Evolutionary conservation across 169 alveolate species (phyloP), one percentile per base, ranked within the genome.

Genomic region (Plasmodium relictum): DNA sequence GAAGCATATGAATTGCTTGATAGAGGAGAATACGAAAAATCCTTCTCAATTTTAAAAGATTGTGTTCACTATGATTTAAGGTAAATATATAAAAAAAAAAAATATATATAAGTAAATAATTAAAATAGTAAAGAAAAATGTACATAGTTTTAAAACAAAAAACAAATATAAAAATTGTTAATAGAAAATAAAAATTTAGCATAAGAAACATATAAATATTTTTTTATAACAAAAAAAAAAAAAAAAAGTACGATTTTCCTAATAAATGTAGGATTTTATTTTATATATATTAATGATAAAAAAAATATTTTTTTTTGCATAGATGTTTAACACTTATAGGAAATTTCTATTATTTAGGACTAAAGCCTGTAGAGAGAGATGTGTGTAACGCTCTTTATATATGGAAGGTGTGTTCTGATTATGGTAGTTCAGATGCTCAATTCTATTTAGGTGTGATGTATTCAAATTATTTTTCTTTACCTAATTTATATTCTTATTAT

Each of bases 351-450:
- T 80, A 80, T 48, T 61, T 80, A 59, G 90, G 90, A 7, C 45
- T 80, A 24, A 42, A 66, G 4, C 90, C 90, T 6, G 90, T 80
- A 9, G 50, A 66, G 31, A 80, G 90, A 16, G 66, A 80, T 44
- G 73, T 54, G 3, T 5, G 58, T n/a, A 80, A 66, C 56, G 90
- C 90, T 4, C 52, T 80, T 41, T 66, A 80, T 31, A 68, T 68
- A 80, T 80, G 90, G 90, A 80, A 80, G 44, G 83, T 80, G 54
- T 50, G 90, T 44, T 45, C 90, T 20, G 83, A 80, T 58, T 80
- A 80, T 16, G 90, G 90, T 0, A 80, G 90, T 58, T 42, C 90
- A 5, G 83, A 80, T 80, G 90, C 90, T n/a, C 90, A 80, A 22
- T 80, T 80, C 59, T 66, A 80, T 44, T 61, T 80, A 14, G 90